Base-by-base conservation (phyloP, 1,139 yeast genomes). In the Komagataea norvegica region DNA sequence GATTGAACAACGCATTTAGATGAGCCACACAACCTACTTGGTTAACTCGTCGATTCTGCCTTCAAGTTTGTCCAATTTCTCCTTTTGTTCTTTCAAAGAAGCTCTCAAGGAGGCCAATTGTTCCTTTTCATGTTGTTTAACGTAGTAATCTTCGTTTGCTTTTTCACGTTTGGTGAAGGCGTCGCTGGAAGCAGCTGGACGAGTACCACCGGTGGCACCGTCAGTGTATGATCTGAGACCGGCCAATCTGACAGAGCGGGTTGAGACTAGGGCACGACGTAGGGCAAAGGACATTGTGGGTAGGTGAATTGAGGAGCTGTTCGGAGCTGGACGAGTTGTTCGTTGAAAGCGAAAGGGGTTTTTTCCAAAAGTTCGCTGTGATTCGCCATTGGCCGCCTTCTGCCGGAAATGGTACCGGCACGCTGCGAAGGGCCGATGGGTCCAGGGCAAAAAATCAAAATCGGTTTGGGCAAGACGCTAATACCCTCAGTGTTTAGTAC, bases 101-200 rank as follows among this genome's bases (percentile, higher is more conserved):
- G 70, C 72, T 51, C 64, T 70, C 52, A 77, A 64, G 33, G 68
- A 68, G 45, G 67, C 70, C 51, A 79, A 64, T 62, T 74, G 75
- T 56, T 77, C 85, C 57, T 74, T 73, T 63, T 80, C 86, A 56
- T 72, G 72, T 54, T 75, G 73, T 55, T 62, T 70, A 57, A 79
- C 68, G 64, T 73, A 80, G 52, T 60, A 63, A 61, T 79, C 82
- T 65, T 80, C 88, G 52, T 72, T 72, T 44, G 86, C 86, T 65
- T 73, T 74, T 63, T 80, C 88, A 56, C 87, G 78, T 60, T 78
- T 73, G 52, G 68, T 64, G 62, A 77, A 77, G 41, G 77, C 66
- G 52, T 76, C 80, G 32, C 65, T 59, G 33, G 68, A 57, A 38
- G 68, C 70, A 35, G 65, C 67, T 38, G 70, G 60, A 51, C 81